Percentiles rank a stretch among this genome's conserved stretches.
Evolutionary conservation across 345 rosid species (phyloP).

Genomic region (Pugionium dolabratum): DNA sequence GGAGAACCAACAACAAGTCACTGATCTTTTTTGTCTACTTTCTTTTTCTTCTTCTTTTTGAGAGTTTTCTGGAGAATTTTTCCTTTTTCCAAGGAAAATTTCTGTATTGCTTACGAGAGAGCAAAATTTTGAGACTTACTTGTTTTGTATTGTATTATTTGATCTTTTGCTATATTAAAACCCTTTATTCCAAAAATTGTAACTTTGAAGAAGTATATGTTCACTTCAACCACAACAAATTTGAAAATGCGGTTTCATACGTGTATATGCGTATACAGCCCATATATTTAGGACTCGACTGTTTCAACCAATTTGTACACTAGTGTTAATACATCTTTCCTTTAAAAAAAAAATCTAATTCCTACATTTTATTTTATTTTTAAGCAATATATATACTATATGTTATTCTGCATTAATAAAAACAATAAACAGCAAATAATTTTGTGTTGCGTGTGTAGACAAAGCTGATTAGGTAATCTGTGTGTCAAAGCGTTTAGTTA

Average conservation of each 20-base stretch:
- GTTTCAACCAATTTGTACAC: too few species aligned
- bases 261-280: constrained; percentile 7
- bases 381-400: too few species aligned
- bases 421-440: too few species aligned
- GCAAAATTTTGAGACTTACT: constrained; percentile 28
- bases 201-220: constrained; percentile 8
- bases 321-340: too few species aligned
- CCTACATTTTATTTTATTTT: too few species aligned
- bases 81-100: constrained; percentile 40
- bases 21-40: constrained; percentile 5
- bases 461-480: too few species aligned
- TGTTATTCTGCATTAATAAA: too few species aligned
- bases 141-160: constrained; percentile 14
- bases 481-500: too few species aligned
- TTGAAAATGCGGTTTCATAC: not conserved
- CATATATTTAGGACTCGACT: not conserved
- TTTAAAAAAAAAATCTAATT: too few species aligned
- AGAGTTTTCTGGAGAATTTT: constrained; percentile 20
- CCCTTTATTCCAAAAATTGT: not conserved
- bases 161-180: constrained; percentile 4
- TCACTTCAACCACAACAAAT: not conserved
- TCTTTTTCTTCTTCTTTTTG: not conserved
- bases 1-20: constrained; percentile 38
- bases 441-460: too few species aligned
- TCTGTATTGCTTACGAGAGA: constrained; percentile 24